phyloP scores from a whole-genome alignment of 139 green algal genomes.

The Asterochloris sp. region DNA sequence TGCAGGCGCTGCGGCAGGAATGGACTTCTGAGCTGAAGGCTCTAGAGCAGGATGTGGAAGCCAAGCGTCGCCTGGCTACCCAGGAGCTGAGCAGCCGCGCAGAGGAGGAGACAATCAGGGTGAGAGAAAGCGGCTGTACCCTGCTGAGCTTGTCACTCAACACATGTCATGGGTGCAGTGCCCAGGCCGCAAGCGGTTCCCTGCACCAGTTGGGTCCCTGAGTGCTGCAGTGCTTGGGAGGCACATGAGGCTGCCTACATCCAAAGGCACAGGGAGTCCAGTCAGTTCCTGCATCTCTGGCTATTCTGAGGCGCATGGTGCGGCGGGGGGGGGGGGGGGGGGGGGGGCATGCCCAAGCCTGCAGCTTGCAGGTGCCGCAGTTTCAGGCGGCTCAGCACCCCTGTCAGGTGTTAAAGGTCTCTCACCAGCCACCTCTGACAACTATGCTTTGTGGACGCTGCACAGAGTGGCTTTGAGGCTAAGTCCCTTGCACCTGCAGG shows the following conservation, averaged over 20 bases:
- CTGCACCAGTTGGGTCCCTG: background rate
- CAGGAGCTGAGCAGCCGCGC: slow-evolving; percentile 29
- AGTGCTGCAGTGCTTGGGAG: too few relatives aligned
- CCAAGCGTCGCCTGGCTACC: slow-evolving; percentile 25
- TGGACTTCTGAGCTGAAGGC: slow-evolving; percentile 48
- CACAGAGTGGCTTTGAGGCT: background rate
- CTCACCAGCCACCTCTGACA: background rate
- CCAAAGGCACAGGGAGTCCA: too few relatives aligned
- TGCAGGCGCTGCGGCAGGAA: slow-evolving; percentile 35
- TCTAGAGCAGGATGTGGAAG: slow-evolving; percentile 38
- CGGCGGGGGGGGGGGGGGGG: too few relatives aligned
- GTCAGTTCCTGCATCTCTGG: too few relatives aligned
- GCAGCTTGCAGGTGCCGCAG: too few relatives aligned
- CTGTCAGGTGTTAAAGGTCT: too few relatives aligned
- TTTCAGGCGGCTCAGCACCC: too few relatives aligned
- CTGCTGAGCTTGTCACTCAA: too few relatives aligned
- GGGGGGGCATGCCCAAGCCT: too few relatives aligned
- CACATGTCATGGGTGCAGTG: background rate
- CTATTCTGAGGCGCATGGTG: too few relatives aligned
- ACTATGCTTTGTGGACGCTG: background rate
- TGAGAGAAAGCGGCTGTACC: too few relatives aligned
- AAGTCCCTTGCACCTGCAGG: background rate
- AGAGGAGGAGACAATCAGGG: slow-evolving; percentile 52
- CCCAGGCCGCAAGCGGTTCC: background rate
- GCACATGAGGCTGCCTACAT: too few relatives aligned